Evolutionary conservation across 345 rosid genomes (phyloP).

Genomic region (Salix viminalis): DNA sequence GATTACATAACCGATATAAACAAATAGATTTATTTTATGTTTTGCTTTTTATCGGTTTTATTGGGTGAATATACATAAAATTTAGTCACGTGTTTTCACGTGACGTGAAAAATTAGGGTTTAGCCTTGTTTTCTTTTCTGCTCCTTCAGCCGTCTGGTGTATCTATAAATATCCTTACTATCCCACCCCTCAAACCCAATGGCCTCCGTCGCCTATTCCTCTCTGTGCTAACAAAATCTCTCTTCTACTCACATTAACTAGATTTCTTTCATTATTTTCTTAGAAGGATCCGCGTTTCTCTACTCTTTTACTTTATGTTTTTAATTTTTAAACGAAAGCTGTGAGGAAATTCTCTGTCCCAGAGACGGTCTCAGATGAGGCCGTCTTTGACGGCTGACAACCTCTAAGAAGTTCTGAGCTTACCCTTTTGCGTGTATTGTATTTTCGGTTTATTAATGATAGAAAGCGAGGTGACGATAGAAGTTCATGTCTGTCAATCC

Average conservation of each 20-base stretch:
- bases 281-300: neutral
- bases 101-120: constrained; percentile 10
- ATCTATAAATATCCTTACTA: neutral
- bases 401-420: constrained; percentile 71
- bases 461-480: constrained; percentile 44
- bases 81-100: constrained; percentile 1
- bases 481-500: constrained; percentile 52
- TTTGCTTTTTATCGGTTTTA: neutral
- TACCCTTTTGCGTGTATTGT: neutral
- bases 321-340: neutral
- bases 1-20: too few relatives aligned
- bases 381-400: constrained; percentile 41
- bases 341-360: constrained; percentile 42
- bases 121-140: neutral
- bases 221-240: too few relatives aligned
- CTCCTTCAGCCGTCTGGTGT: neutral
- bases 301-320: neutral
- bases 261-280: neutral
- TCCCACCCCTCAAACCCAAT: neutral
- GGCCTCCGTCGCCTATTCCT: rapidly evolving
- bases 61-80: neutral
- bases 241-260: neutral
- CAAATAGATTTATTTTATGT: too few relatives aligned
- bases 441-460: neutral
- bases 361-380: constrained; percentile 19